Evolutionary conservation across 495 filamentous ascomycete genomes (phyloP).

Genomic region (Talaromyces ruber): DNA sequence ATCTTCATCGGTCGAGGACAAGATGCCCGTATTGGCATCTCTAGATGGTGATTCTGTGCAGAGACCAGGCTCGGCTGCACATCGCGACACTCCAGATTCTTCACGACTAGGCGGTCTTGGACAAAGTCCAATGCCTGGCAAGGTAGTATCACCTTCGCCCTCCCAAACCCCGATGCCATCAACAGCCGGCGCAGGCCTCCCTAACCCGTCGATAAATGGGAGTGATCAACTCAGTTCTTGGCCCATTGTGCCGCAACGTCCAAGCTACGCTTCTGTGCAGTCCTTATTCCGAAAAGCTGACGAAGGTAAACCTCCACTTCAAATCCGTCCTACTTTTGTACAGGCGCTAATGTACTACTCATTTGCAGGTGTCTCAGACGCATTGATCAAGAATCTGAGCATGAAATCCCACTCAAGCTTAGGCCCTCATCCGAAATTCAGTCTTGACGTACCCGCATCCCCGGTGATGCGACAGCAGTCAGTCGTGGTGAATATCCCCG

Average conservation of each 20-base stretch:
- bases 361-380: slow-evolving; percentile 36
- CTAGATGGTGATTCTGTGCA: slow-evolving; percentile 42
- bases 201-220: neutral
- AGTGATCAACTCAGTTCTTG: neutral
- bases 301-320: slow-evolving; percentile 35
- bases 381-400: slow-evolving; percentile 56
- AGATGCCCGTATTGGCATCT: slow-evolving; percentile 27
- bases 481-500: slow-evolving; percentile 54
- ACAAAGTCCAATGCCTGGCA: slow-evolving; percentile 4
- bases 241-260: slow-evolving; percentile 7
- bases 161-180: slow-evolving; percentile 10
- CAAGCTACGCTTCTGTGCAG: slow-evolving; percentile 19
- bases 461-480: slow-evolving; percentile 55
- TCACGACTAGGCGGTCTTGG: slow-evolving; percentile 6
- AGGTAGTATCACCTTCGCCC: slow-evolving; percentile 10
- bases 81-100: slow-evolving; percentile 13
- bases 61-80: slow-evolving; percentile 23
- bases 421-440: slow-evolving; percentile 41
- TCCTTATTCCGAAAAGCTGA: slow-evolving; percentile 37
- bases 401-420: slow-evolving; percentile 59
- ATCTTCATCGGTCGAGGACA: slow-evolving; percentile 20
- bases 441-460: slow-evolving; percentile 52
- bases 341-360: slow-evolving; percentile 11
- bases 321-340: neutral
- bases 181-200: neutral